Conservation (phyloP, 225 moss, liverwort and hornwort genomes). For the Anthoceros angustus region DNA sequence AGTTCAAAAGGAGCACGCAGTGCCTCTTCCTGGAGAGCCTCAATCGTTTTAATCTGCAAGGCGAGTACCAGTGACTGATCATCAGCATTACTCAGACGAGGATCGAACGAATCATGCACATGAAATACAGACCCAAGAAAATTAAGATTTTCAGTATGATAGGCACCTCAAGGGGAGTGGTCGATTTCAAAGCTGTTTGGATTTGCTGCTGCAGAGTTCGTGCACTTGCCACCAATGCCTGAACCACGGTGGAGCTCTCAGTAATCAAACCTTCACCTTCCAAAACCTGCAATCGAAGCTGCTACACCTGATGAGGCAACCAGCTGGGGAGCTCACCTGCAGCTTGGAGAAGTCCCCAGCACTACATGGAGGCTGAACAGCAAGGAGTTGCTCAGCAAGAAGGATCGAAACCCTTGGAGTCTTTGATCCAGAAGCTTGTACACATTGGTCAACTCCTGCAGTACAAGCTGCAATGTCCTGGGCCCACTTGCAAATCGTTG, state of each 20-base stretch:
- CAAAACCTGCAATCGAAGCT: background rate
- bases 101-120: background rate
- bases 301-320: background rate
- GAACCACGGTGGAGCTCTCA: background rate
- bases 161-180: background rate
- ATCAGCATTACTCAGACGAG: slow-evolving; percentile 10
- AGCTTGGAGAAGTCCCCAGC: slow-evolving; percentile 47
- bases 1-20: slow-evolving; percentile 48
- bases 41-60: slow-evolving; percentile 41
- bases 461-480: slow-evolving; percentile 63
- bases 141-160: background rate
- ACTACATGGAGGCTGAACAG: slow-evolving; percentile 54
- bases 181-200: background rate
- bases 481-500: slow-evolving; percentile 59
- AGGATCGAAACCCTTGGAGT: slow-evolving; percentile 34
- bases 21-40: slow-evolving; percentile 59
- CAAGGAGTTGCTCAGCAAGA: slow-evolving; percentile 42
- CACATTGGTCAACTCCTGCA: slow-evolving; percentile 22
- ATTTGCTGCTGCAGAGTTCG: background rate
- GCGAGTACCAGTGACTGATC: background rate
- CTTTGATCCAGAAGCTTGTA: slow-evolving; percentile 29
- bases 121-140: background rate
- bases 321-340: slow-evolving; percentile 28
- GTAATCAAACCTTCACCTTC: background rate
- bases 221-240: background rate